Conservation (phyloP, 306 rosid genomes). For the Ormosia semicastrata region DNA sequence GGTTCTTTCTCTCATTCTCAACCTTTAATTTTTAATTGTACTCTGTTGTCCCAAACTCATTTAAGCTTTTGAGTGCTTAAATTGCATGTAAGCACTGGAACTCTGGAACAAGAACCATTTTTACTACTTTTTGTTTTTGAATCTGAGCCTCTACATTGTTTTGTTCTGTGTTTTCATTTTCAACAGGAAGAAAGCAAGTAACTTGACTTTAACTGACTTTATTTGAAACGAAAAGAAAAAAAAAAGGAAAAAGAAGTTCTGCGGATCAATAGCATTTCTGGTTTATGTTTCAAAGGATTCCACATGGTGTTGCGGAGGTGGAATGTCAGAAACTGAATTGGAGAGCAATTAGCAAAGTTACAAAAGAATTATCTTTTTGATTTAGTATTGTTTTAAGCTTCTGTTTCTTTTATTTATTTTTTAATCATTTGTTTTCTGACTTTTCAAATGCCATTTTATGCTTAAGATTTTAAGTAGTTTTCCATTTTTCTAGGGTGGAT, state of each 20-base stretch:
- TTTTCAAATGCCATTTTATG: neutral
- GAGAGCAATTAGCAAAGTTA: neutral
- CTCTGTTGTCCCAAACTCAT: neutral
- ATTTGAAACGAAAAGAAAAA: neutral
- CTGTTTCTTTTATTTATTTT: neutral
- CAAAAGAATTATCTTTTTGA: neutral
- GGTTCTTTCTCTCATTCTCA: neutral
- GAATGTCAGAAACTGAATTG: neutral
- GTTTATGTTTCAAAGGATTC: neutral
- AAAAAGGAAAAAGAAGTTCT: neutral
- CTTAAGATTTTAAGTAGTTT: neutral
- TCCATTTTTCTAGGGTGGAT: neutral
- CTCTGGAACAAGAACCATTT: neutral
- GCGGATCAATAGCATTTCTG: neutral
- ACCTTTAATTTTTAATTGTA: neutral
- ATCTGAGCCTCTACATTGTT: neutral
- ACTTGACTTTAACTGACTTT: neutral
- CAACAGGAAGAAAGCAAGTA: neutral
- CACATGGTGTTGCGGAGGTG: neutral
- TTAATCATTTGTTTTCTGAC: neutral
- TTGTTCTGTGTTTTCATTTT: neutral
- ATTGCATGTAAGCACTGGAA: neutral
- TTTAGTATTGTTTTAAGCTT: neutral
- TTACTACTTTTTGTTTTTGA: neutral
- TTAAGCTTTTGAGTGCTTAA: neutral